Evolutionary conservation across 257 asterid species (phyloP).

Genomic region (Fraxinus quadrangulata): DNA sequence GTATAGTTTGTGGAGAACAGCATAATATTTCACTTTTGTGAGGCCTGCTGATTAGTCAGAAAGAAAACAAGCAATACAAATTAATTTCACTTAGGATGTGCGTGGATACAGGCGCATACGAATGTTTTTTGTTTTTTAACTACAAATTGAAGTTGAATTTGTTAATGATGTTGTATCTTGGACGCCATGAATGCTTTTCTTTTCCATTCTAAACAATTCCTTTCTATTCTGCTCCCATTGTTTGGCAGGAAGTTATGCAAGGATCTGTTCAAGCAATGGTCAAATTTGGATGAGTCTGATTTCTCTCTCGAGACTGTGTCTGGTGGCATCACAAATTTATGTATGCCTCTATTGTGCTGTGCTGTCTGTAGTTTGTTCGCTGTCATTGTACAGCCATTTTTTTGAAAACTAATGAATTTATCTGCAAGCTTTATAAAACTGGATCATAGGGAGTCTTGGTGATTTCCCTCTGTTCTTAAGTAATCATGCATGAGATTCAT

Average conservation of each 20-base stretch:
- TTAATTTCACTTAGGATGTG: background rate
- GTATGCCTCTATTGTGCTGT: conserved; percentile 44
- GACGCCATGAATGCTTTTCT: background rate
- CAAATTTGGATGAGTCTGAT: conserved; percentile 64
- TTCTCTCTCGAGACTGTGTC: conserved; percentile 81
- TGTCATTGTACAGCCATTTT: background rate
- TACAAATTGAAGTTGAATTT: conserved; percentile 8
- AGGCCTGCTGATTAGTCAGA: conserved; percentile 10
- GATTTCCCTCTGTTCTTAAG: conserved; percentile 23
- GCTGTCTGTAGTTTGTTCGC: background rate
- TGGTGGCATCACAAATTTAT: conserved; percentile 95
- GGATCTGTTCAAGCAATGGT: conserved; percentile 84
- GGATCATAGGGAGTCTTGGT: conserved; percentile 11
- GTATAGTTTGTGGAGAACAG: background rate
- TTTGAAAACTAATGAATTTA: background rate
- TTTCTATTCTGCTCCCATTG: conserved; percentile 17
- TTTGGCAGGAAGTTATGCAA: conserved; percentile 75
- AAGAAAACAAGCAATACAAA: background rate
- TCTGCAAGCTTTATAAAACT: background rate
- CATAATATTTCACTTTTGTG: conserved; percentile 5
- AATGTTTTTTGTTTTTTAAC: background rate
- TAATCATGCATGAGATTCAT: conserved; percentile 1
- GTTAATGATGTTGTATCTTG: background rate
- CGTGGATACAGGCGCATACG: background rate
- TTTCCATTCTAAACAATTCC: background rate